Percentiles rank a stretch among this genome's conserved stretches.
Conservation (phyloP, 371 early-diverging fungal genomes). For the Syncephalastrum racemosum region DNA sequence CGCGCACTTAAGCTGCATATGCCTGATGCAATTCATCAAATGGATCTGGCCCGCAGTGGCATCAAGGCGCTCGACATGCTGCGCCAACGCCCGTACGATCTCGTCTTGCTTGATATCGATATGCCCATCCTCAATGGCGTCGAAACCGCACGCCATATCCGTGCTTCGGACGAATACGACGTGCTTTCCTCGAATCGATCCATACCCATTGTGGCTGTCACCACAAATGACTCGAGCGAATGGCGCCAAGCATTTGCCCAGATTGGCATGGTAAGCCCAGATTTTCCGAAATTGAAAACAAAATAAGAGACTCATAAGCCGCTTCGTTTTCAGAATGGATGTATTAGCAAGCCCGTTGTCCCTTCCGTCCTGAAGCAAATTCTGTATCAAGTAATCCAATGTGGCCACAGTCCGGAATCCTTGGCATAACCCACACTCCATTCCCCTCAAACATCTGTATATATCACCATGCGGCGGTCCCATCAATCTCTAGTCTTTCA, state of each 20-base stretch:
- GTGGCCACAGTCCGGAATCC: constrained; percentile 23
- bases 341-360: constrained; percentile 48
- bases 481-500: neutral
- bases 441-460: too few species aligned
- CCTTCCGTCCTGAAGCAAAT: constrained; percentile 32
- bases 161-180: constrained; percentile 31
- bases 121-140: constrained; percentile 62
- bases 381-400: constrained; percentile 25
- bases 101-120: constrained; percentile 65
- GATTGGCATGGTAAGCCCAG: constrained; percentile 24
- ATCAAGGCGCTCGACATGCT: constrained; percentile 43
- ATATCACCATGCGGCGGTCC: too few species aligned
- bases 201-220: constrained; percentile 68
- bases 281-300: neutral
- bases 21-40: constrained; percentile 39
- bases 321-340: constrained; percentile 39
- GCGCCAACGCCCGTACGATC: constrained; percentile 39
- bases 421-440: neutral
- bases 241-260: constrained; percentile 19
- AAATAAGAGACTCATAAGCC: neutral
- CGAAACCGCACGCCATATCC: constrained; percentile 49
- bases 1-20: constrained; percentile 53
- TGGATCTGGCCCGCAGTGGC: constrained; percentile 43
- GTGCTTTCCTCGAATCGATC: constrained; percentile 51
- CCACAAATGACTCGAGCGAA: constrained; percentile 51